These are phyloP conservation scores for Emergomyces pasteurianus DNA, from an alignment of 2,329 filamentous ascomycete species.

Conservation along the genomic window DNA sequence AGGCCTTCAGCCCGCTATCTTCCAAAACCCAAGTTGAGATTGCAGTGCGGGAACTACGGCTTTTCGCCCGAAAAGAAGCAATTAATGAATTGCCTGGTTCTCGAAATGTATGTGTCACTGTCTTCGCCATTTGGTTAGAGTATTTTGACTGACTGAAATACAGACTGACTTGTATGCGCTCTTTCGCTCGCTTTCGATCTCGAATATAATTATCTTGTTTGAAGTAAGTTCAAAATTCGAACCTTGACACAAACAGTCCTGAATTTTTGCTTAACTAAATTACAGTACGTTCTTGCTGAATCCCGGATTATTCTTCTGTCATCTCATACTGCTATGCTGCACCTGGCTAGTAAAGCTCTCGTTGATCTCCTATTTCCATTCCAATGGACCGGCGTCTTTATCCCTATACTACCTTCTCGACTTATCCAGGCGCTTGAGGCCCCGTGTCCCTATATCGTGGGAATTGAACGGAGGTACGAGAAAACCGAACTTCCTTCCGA, in stretches of 20 bases:
- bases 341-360: conserved; percentile 81
- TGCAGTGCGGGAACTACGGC: conserved; percentile 71
- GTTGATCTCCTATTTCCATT: conserved; percentile 77
- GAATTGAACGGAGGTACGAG: conserved; percentile 77
- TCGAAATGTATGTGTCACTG: conserved; percentile 44
- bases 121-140: not conserved
- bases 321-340: conserved; percentile 91
- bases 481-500: conserved; percentile 63
- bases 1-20: conserved; percentile 80
- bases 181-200: conserved; percentile 78
- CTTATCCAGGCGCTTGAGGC: conserved; percentile 85
- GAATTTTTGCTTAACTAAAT: not conserved
- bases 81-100: conserved; percentile 86
- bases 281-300: conserved; percentile 68
- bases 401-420: conserved; percentile 77
- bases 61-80: conserved; percentile 90
- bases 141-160: not conserved
- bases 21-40: conserved; percentile 96
- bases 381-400: conserved; percentile 88
- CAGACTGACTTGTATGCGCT: conserved; percentile 79
- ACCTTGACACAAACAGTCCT: not conserved
- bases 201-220: conserved; percentile 84
- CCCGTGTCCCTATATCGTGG: conserved; percentile 93
- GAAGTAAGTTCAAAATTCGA: conserved; percentile 39
- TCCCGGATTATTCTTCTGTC: conserved; percentile 93